These are phyloP conservation scores for Pythium monospermum DNA, from an alignment of 352 stramenopile species.

Conservation along the genomic window DNA sequence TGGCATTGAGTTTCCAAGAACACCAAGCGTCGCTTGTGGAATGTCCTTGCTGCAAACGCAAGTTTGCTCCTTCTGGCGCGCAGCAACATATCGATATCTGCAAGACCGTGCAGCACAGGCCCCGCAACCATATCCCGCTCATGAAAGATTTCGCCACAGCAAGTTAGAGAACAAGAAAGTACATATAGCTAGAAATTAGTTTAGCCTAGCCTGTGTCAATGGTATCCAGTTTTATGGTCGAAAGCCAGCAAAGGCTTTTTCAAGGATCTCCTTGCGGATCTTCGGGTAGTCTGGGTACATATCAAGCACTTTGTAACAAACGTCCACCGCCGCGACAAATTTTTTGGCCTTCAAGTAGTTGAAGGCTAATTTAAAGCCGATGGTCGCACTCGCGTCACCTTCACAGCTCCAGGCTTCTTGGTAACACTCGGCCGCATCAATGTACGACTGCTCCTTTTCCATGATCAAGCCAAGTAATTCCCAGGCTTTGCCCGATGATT, in stretches of 20 bases:
- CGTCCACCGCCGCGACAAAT: slow-evolving; percentile 88
- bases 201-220: neutral
- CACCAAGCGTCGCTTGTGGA: slow-evolving; percentile 73
- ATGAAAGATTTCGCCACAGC: slow-evolving; percentile 49
- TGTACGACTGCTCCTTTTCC: slow-evolving; percentile 93
- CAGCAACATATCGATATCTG: slow-evolving; percentile 86
- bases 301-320: slow-evolving; percentile 91
- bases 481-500: slow-evolving; percentile 89
- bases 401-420: slow-evolving; percentile 85
- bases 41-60: slow-evolving; percentile 76
- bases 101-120: slow-evolving; percentile 75
- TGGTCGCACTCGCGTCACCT: slow-evolving; percentile 78
- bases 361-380: slow-evolving; percentile 94
- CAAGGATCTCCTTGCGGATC: slow-evolving; percentile 93
- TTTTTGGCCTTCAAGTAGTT: slow-evolving; percentile 95
- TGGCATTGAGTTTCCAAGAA: slow-evolving; percentile 69
- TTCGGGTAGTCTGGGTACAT: slow-evolving; percentile 94
- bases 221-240: slow-evolving; percentile 65
- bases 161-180: neutral
- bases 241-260: slow-evolving; percentile 88
- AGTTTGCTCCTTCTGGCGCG: slow-evolving; percentile 74
- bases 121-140: slow-evolving; percentile 64
- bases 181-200: neutral
- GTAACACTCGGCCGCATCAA: slow-evolving; percentile 92
- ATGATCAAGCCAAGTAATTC: slow-evolving; percentile 92